Conservation (phyloP, 2,329 filamentous ascomycete genomes). For the Exophiala sp. region DNA sequence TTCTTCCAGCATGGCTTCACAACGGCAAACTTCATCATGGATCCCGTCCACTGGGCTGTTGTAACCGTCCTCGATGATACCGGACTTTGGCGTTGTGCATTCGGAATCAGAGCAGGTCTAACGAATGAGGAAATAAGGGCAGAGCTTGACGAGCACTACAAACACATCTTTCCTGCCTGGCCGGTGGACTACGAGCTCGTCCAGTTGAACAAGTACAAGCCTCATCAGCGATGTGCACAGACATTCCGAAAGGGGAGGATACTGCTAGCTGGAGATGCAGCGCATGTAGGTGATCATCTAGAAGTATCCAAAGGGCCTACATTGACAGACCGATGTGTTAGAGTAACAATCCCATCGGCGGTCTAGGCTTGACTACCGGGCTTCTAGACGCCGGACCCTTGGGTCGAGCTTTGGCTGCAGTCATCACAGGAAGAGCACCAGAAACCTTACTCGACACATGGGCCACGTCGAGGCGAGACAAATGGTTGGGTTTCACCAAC, state of each 20-base stretch:
- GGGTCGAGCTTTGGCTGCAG: slow-evolving; percentile 15
- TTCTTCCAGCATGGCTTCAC: slow-evolving; percentile 22
- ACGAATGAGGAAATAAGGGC: slow-evolving; percentile 31
- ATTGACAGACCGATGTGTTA: background rate
- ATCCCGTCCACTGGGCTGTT: slow-evolving; percentile 31
- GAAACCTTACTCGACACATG: slow-evolving; percentile 17
- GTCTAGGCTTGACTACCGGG: slow-evolving; percentile 24
- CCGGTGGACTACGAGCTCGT: slow-evolving; percentile 27
- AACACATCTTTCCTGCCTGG: slow-evolving; percentile 26
- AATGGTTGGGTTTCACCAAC: slow-evolving; percentile 23
- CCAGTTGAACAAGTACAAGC: slow-evolving; percentile 22
- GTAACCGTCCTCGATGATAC: slow-evolving; percentile 32
- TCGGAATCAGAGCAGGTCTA: slow-evolving; percentile 34
- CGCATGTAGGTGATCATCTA: slow-evolving; percentile 12
- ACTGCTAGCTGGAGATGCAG: slow-evolving; percentile 24
- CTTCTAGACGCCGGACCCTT: slow-evolving; percentile 21
- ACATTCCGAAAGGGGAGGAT: slow-evolving; percentile 22
- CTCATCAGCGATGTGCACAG: slow-evolving; percentile 22
- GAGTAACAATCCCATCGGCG: slow-evolving; percentile 26
- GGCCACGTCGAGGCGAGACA: slow-evolving; percentile 16
- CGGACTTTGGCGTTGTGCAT: slow-evolving; percentile 39
- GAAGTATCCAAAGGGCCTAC: background rate
- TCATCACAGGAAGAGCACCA: slow-evolving; percentile 17
- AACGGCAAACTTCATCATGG: slow-evolving; percentile 19
- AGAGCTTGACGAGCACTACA: slow-evolving; percentile 19